Conservation (phyloP, 2,329 filamentous ascomycete genomes). For the Pseudonectria buxi region DNA sequence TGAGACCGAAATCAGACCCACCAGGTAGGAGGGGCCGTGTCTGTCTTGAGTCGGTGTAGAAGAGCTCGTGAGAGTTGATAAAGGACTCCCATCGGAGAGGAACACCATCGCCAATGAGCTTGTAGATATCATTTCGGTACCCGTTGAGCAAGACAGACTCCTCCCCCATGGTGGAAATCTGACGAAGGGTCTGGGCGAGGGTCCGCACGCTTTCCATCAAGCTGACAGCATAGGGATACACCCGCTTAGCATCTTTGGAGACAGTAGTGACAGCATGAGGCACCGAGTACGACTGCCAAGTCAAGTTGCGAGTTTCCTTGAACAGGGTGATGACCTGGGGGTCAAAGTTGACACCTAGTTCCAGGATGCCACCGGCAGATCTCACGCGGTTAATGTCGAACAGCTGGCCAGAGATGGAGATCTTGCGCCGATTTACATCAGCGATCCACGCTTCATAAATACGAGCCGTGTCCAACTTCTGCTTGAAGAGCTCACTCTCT, state of each 20-base stretch:
- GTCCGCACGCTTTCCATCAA: constrained; percentile 98
- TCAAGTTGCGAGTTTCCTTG: constrained; percentile 94
- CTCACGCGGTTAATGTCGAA: constrained; percentile 86
- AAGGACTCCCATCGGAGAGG: constrained; percentile 96
- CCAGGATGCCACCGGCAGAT: constrained; percentile 81
- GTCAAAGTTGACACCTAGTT: constrained; percentile 93
- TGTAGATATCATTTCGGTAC: constrained; percentile 85
- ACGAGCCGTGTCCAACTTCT: constrained; percentile 88
- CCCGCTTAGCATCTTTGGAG: constrained; percentile 96
- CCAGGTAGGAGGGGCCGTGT: constrained; percentile 38
- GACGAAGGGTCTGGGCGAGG: constrained; percentile 77
- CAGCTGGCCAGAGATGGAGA: constrained; percentile 84
- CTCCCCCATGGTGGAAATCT: constrained; percentile 78
- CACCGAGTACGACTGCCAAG: constrained; percentile 91
- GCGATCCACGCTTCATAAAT: constrained; percentile 95
- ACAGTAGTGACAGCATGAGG: constrained; percentile 93
- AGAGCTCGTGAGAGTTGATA: constrained; percentile 91
- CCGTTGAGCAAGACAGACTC: constrained; percentile 83
- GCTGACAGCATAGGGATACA: constrained; percentile 96
- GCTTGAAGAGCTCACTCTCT: constrained; percentile 88
- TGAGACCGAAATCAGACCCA: constrained; percentile 33
- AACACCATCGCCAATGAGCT: constrained; percentile 76
- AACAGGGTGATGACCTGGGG: constrained; percentile 95
- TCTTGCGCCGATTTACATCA: constrained; percentile 80
- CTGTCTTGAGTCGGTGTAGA: constrained; percentile 45